Evolutionary conservation across 805 yeast species (phyloP).

Genomic region (Ascoidea rubescens): DNA sequence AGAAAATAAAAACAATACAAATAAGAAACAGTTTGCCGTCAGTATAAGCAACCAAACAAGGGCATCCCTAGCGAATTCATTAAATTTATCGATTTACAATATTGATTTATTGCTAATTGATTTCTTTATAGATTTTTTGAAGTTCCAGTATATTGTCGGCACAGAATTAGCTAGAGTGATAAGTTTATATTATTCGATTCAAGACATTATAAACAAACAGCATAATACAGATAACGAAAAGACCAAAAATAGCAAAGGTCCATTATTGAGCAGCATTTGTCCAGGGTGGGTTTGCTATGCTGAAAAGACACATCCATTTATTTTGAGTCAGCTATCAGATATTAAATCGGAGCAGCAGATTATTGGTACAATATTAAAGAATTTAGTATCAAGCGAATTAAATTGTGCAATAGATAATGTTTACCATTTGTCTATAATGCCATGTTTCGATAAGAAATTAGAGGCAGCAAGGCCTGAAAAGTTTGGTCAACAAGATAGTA

Average conservation of each 20-base stretch:
- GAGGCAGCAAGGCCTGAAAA: constrained; percentile 81
- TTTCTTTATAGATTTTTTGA: constrained; percentile 44
- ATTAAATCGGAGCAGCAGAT: constrained; percentile 90
- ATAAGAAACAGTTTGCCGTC: constrained; percentile 40
- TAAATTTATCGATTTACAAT: constrained; percentile 31
- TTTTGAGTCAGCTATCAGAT: constrained; percentile 54
- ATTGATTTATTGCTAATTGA: constrained; percentile 50
- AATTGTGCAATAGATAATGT: constrained; percentile 22
- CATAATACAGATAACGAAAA: constrained; percentile 5
- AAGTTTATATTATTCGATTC: constrained; percentile 37
- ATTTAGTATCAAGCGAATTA: constrained; percentile 25
- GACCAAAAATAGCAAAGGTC: constrained; percentile 19
- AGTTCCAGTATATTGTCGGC: constrained; percentile 68
- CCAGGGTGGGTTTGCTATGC: constrained; percentile 97
- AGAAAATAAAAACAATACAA: constrained; percentile 11
- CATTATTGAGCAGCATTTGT: constrained; percentile 61
- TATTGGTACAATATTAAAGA: constrained; percentile 67
- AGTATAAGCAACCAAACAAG: constrained; percentile 81
- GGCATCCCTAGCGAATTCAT: constrained; percentile 66
- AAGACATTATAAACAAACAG: constrained; percentile 18
- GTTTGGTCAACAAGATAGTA: constrained; percentile 16
- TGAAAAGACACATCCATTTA: constrained; percentile 86
- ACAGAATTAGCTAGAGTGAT: constrained; percentile 69
- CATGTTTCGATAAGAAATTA: constrained; percentile 91
- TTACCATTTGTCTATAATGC: constrained; percentile 85